Evolutionary conservation across 1,284 basidiomycete genomes (phyloP).

Genomic region (Ustilago lituana): DNA sequence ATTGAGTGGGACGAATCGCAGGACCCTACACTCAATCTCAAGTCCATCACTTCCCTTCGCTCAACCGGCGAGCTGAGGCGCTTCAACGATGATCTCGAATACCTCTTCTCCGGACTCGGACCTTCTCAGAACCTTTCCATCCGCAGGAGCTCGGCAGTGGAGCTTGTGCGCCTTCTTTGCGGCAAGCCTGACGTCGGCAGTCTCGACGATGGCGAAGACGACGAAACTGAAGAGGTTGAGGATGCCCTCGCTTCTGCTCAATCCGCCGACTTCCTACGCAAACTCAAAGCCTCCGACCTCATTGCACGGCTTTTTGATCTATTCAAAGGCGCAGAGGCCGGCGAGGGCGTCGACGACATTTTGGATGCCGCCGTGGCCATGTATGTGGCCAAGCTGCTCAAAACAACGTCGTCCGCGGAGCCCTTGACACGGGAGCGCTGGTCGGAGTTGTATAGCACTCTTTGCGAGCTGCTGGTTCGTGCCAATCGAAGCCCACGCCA

Average conservation of each 20-base stretch:
- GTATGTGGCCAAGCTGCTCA: conserved; percentile 38
- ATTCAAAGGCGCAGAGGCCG: conserved; percentile 33
- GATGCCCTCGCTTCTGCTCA: conserved; percentile 28
- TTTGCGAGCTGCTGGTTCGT: conserved; percentile 18
- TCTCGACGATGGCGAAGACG: conserved; percentile 15
- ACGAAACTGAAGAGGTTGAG: conserved; percentile 6
- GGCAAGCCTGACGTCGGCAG: conserved; percentile 32
- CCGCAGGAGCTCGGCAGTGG: conserved; percentile 38
- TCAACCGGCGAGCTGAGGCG: conserved; percentile 43
- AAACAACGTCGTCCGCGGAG: conserved; percentile 20
- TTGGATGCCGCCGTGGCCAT: conserved; percentile 37
- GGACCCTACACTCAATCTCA: conserved; percentile 48
- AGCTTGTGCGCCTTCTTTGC: conserved; percentile 39
- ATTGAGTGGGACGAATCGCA: conserved; percentile 54
- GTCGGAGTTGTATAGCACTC: conserved; percentile 13
- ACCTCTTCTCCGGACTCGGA: conserved; percentile 42
- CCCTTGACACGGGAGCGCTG: conserved; percentile 29
- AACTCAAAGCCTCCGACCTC: conserved; percentile 46
- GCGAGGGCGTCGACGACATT: conserved; percentile 39
- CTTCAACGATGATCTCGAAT: conserved; percentile 53
- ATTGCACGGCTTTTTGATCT: conserved; percentile 38
- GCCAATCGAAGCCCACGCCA: conserved; percentile 6
- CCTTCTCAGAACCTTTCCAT: conserved; percentile 23
- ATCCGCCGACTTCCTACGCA: conserved; percentile 46
- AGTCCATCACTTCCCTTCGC: conserved; percentile 47